phyloP scores from a whole-genome alignment of 2,329 filamentous ascomycete species.

The Pseudogymnoascus sp. region DNA sequence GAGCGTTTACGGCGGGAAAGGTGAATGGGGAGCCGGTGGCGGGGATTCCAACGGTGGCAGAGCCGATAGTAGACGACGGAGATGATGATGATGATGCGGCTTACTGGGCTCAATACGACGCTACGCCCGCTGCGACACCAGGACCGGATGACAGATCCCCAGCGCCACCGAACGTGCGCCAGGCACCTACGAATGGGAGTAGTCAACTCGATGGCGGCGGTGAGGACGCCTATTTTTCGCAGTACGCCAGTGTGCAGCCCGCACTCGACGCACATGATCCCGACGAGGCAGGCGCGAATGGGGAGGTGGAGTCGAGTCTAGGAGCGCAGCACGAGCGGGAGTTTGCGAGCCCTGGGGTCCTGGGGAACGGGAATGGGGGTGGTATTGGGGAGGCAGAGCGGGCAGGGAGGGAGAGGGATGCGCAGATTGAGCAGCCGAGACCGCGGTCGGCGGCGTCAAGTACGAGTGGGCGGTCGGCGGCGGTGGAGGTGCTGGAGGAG shows the following conservation, averaged over 20 bases:
- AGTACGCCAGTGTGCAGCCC: conserved; percentile 72
- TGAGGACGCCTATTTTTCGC: conserved; percentile 68
- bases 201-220: conserved; percentile 25
- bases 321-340: conserved; percentile 29
- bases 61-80: conserved; percentile 14
- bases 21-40: background rate
- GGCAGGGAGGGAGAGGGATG: conserved; percentile 27
- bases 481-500: background rate
- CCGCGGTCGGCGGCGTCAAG: conserved; percentile 17
- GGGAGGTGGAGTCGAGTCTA: conserved; percentile 38
- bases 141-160: conserved; percentile 50
- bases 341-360: conserved; percentile 27
- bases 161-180: conserved; percentile 39
- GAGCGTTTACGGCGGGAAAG: conserved; percentile 36
- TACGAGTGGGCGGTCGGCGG: background rate
- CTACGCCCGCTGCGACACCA: conserved; percentile 59
- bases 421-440: conserved; percentile 37
- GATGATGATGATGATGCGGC: conserved; percentile 67
- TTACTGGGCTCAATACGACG: conserved; percentile 75
- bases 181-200: conserved; percentile 11
- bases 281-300: conserved; percentile 51
- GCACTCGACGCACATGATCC: conserved; percentile 76
- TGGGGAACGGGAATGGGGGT: conserved; percentile 17
- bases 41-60: conserved; percentile 8
- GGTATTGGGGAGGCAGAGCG: background rate